Conservation (phyloP, 2,329 filamentous ascomycete genomes). For the Pseudogymnoascus sp. region DNA sequence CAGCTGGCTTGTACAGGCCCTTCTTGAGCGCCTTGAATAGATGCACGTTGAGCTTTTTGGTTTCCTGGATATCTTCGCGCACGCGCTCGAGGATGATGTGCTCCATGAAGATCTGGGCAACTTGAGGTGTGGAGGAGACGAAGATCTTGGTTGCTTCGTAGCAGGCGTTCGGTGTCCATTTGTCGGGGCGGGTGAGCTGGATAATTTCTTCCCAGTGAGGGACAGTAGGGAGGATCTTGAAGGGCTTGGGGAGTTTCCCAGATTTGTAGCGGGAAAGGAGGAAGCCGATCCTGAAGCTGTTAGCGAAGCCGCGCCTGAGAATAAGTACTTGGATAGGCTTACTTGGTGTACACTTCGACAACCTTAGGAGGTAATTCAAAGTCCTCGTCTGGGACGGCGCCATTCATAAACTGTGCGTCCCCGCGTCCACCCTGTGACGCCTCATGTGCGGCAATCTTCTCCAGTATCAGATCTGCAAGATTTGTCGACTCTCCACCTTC, state of each 20-base stretch:
- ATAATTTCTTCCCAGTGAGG: slow-evolving; percentile 89
- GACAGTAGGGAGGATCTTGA: slow-evolving; percentile 91
- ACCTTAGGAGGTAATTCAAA: slow-evolving; percentile 86
- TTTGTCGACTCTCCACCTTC: slow-evolving; percentile 59
- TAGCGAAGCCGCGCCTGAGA: slow-evolving; percentile 12
- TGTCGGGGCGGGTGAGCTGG: slow-evolving; percentile 72
- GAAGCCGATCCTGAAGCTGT: slow-evolving; percentile 59
- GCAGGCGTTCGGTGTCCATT: slow-evolving; percentile 67
- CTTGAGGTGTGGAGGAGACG: slow-evolving; percentile 70
- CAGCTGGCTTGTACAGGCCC: slow-evolving; percentile 82
- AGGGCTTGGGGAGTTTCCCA: slow-evolving; percentile 92
- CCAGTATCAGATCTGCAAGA: slow-evolving; percentile 83
- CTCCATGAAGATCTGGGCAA: slow-evolving; percentile 79
- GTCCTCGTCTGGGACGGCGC: slow-evolving; percentile 58
- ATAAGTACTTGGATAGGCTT: slow-evolving; percentile 21
- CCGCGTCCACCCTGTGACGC: slow-evolving; percentile 45
- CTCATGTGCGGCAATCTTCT: slow-evolving; percentile 91
- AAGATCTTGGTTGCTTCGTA: slow-evolving; percentile 92
- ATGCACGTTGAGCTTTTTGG: slow-evolving; percentile 91
- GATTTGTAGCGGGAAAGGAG: slow-evolving; percentile 90
- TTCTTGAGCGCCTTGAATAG: slow-evolving; percentile 93
- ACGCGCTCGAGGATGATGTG: slow-evolving; percentile 82
- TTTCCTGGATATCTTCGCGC: slow-evolving; percentile 89
- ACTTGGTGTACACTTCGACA: slow-evolving; percentile 89
- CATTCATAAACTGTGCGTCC: slow-evolving; percentile 24